Evolutionary conservation across 108 stramenopile genomes (phyloP), one percentile per base, ranked within the genome.

Genomic region (Phaeodactylum tricornutum): DNA sequence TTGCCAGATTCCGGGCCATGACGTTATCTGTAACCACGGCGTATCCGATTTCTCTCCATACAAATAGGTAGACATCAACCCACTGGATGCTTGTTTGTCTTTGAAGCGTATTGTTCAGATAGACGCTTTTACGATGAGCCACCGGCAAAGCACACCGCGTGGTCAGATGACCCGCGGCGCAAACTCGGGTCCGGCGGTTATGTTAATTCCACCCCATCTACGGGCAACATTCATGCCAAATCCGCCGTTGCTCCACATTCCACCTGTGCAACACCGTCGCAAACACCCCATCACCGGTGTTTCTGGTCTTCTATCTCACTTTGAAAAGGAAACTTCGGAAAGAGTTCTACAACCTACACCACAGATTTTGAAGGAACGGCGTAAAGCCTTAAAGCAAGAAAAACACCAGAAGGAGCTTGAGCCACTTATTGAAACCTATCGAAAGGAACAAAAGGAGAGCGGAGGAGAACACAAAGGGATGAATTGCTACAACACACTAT

Each of bases 401-500:
- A 50, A 75, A 1, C 59, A 55, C 5, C 19, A 55, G 32, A 53
- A 60, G 11, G 45, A 61, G 44, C 50, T 76, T 9, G 54, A 49
- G 29, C 77, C 84, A 0, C 16, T 65, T 24, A 66, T 84, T 15
- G 83, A 84, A 47, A 53, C 47, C 5, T 86, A 87, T 62, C 78
- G 80, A 2, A 50, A 64, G n/a, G 66, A 77, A 35, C 80, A 84
- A 47, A 66, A 57, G 25, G 69, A 68, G 6, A 64, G 61, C 29
- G 66, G 49, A 3, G 84, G 84, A n/a, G 72, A 80, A 53, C 79
- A 52, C 57, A 61, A 74, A 26, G 81, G 82, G 7, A 92, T 92
- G 90, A 85, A 87, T 55, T 87, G 85, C 34, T 96, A 95, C 74
- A 91, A 93, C 70, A 95, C 97, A 0, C 69, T 98, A 2, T 97